Base-by-base conservation (phyloP, 495 filamentous ascomycete genomes). In the Aspergillus diversus region DNA sequence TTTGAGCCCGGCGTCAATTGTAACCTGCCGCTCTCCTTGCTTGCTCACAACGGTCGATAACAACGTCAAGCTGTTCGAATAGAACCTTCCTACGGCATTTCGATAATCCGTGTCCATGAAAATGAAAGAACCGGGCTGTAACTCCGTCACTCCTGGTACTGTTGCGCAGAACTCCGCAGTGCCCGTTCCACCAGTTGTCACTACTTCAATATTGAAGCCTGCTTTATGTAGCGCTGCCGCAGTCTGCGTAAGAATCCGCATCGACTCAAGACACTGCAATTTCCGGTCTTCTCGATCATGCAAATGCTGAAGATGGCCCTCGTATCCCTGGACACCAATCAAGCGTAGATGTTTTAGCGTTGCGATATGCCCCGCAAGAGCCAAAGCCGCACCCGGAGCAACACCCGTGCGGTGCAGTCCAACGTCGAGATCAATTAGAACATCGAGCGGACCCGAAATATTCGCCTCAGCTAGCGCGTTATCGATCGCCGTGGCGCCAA, bases 31-130 rank as follows among this genome's bases (percentile, higher is more conserved):
- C 6, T 68, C 63, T 4, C 75, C 73, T 53, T 77, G 75, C n/a
- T 72, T 57, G 61, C 73, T 76, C 32, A 77, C 35, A 5, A 76
- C 75, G 0, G 75, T 77, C 2, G 75, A 72, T 33, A 77, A 27
- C 2, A 77, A 56, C 1, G 72, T 75, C 32, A 77, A 57, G 43
- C 75, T 77, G 50, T 76, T 73, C 4, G 73, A 69, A 55, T 73
- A 77, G 59, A 75, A 76, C 1, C 68, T 69, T 6, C 75, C 75
- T 5, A 77, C 75, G 0, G 75, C 75, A 51, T 77, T 76, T 5
- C 75, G 69, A 32, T 77, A 77, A 35, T 77, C 75, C 0, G 73
- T 76, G 56, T 77, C 75, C 75, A 77, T 77, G 61, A 77, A 77
- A 60, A 77, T 77, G n/a, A 77, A 77, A 9, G 73, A 76, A 0